Conservation (phyloP, 331 rosid species). For the Pyrus hybrid region DNA sequence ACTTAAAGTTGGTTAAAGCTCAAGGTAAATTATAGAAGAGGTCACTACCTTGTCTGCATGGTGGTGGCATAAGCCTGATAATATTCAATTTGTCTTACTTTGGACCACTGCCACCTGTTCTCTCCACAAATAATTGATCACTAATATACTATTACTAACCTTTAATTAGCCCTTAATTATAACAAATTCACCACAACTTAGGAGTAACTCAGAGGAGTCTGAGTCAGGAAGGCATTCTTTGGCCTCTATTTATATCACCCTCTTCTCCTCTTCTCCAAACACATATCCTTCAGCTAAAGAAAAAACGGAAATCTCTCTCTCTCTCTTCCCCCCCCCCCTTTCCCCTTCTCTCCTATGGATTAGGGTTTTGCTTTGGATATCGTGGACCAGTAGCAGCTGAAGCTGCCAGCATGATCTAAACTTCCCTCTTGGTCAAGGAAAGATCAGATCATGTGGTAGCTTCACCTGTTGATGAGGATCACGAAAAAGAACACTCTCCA, state of each 20-base stretch:
- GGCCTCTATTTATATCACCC: conserved; percentile 29
- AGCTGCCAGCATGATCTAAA: conserved; percentile 97
- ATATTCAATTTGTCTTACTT: conserved; percentile 54
- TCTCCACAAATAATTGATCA: conserved; percentile 1
- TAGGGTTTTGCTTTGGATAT: neutral
- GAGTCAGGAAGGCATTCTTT: conserved; percentile 14
- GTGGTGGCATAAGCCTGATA: conserved; percentile 42
- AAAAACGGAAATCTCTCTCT: neutral
- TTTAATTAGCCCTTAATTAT: conserved; percentile 1
- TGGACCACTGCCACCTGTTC: conserved; percentile 68
- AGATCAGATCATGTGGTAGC: conserved; percentile 67
- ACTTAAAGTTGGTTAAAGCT: conserved; percentile 20
- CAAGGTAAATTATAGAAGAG: conserved; percentile 29
- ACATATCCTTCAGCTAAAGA: neutral
- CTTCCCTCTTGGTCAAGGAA: conserved; percentile 48
- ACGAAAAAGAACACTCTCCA: conserved; percentile 16
- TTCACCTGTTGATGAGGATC: conserved; percentile 64
- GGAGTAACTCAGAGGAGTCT: no score
- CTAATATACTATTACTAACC: neutral
- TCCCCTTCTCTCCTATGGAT: neutral
- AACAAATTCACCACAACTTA: conserved; percentile 1
- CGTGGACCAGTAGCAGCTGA: conserved; percentile 68
- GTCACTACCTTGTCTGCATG: conserved; percentile 44
- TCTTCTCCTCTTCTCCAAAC: conserved; percentile 3
- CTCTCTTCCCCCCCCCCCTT: neutral